phyloP scores from a whole-genome alignment of 768 basidiomycete genomes.

The Boletus insuetus region DNA sequence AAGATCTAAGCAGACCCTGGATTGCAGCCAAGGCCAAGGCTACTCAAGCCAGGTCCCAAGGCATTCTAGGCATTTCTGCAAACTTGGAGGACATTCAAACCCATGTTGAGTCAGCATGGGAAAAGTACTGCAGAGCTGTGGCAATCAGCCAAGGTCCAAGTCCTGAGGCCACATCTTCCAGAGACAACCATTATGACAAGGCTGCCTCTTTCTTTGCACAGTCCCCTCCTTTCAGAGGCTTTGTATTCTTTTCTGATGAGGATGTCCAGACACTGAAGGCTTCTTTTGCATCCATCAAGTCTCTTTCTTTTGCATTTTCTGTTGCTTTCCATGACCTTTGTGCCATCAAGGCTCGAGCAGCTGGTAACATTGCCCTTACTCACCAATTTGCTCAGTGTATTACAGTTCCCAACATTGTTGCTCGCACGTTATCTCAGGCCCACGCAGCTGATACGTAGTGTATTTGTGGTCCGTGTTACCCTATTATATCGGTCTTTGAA shows the following conservation, averaged over 20 bases:
- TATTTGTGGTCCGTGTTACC: background rate
- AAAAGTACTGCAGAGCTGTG: conserved; percentile 16
- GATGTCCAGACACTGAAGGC: conserved; percentile 45
- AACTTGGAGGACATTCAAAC: conserved; percentile 41
- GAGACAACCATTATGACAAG: conserved; percentile 8
- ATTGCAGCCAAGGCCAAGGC: conserved; percentile 19
- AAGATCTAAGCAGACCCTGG: conserved; percentile 41
- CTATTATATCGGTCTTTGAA: no score
- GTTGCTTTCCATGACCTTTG: conserved; percentile 56
- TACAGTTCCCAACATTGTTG: conserved; percentile 16
- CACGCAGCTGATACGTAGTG: background rate
- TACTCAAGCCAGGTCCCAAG: background rate
- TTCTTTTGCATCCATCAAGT: conserved; percentile 49
- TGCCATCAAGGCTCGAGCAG: conserved; percentile 50
- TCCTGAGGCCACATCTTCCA: background rate
- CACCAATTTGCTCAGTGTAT: conserved; percentile 26
- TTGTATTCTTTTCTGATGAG: conserved; percentile 26
- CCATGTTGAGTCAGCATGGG: conserved; percentile 35
- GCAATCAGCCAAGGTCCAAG: background rate
- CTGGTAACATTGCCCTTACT: conserved; percentile 21
- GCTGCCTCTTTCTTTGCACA: conserved; percentile 30
- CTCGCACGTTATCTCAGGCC: conserved; percentile 20
- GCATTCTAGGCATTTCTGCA: conserved; percentile 18
- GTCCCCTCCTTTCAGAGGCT: conserved; percentile 23
- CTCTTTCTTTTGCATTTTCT: conserved; percentile 43